Evolutionary conservation across 441 rosid genomes (phyloP), one percentile per base, ranked within the genome.

Genomic region (Manihot esculenta): DNA sequence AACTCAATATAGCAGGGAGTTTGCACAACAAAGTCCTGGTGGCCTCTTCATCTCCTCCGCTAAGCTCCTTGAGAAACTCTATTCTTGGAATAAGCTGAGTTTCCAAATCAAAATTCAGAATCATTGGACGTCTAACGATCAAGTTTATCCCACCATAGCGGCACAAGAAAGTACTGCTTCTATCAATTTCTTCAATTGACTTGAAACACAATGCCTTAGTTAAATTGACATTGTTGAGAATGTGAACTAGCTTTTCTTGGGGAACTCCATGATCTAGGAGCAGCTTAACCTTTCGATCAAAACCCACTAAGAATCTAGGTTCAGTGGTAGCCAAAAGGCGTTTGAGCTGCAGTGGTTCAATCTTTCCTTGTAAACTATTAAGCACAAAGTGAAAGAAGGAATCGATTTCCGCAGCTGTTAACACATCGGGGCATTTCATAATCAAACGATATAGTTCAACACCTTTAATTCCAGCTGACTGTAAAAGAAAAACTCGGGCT

Each of bases 71-170:
- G 47, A 88, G 84, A 75, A 86, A 77, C 68, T 74, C 80, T 64
- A 92, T 72, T 73, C 86, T 84, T 2, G 93, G 94, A 75, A 85
- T 78, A 80, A 92, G 53, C 77, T 87, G 97, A 68, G 77, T 56
- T 56, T 80, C 86, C 77, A 90, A 82, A 65, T 90, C 87, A 66
- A 73, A 81, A 55, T 90, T 87, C 67, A 92, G 86, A 69, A 87
- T 71, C 12, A 61, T 62, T 3, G 93, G 94, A 15, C 92, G 80
- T 74, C 81, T 83, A 20, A 86, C 84, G 26, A 90, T 82, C 38
- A 88, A 51, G 30, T 86, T 85, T 50, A 78, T 73, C 42, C 94
- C 92, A 76, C 90, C 91, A 76, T 75, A 87, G 55, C 82, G 80
- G 65, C 74, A 79, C 82, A 89, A 73, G 83, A 80, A 92, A 74